A percentile compares a stretch with the other conserved stretches of the same genome.
Conservation (phyloP, 306 rosid genomes). For the Carpinus viminea region DNA sequence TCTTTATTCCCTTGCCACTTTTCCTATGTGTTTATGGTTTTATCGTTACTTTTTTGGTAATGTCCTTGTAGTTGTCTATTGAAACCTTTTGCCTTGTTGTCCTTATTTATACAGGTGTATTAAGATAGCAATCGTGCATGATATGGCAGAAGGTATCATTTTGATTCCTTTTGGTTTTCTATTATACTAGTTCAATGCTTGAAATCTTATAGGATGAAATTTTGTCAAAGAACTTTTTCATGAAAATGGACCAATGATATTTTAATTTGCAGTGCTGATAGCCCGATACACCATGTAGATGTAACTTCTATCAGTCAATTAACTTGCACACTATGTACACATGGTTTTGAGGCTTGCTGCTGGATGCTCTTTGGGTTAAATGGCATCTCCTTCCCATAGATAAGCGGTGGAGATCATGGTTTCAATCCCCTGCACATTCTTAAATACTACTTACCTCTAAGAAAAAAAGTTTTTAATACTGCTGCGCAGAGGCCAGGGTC, state of each 20-base stretch:
- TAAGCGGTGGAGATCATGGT: neutral
- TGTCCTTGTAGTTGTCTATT: constrained; percentile 26
- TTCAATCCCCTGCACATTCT: neutral
- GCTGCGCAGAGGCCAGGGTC: neutral
- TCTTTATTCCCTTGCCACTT: constrained; percentile 12
- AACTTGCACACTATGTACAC: neutral
- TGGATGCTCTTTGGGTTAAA: neutral
- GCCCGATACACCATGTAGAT: neutral
- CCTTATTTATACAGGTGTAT: constrained; percentile 59
- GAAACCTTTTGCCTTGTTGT: constrained; percentile 25
- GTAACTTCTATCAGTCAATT: neutral
- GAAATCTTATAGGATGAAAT: constrained; percentile 7
- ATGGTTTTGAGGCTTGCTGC: constrained; percentile 1
- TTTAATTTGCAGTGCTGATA: neutral
- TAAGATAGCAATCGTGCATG: constrained; percentile 91
- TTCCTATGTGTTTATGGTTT: constrained; percentile 16
- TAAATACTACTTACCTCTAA: neutral
- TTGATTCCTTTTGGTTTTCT: constrained; percentile 18
- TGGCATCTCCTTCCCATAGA: neutral
- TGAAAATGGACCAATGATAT: neutral
- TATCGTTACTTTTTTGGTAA: constrained; percentile 2
- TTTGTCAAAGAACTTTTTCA: neutral
- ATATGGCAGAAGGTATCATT: constrained; percentile 86
- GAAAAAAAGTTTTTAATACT: neutral
- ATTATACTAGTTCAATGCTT: constrained; percentile 1